Evolutionary conservation across 2,329 filamentous ascomycete genomes (phyloP).

Genomic region (Dichotomopilus funicola): DNA sequence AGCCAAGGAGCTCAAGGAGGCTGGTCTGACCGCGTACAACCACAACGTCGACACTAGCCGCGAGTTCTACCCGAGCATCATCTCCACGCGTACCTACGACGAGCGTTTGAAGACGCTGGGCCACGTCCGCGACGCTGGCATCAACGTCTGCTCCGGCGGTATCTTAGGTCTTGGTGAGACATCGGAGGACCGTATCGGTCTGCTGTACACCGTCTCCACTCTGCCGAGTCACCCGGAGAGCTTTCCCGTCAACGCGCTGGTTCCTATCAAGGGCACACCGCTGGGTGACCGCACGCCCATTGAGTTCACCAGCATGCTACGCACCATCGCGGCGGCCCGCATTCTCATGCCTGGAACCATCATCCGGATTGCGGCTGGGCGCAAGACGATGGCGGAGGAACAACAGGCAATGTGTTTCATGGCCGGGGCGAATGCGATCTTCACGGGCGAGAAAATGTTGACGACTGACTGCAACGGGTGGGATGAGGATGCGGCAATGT

Average conservation of each 20-base stretch:
- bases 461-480: slow-evolving; percentile 87
- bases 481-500: slow-evolving; percentile 82
- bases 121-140: slow-evolving; percentile 76
- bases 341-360: slow-evolving; percentile 80
- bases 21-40: slow-evolving; percentile 86
- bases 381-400: slow-evolving; percentile 79
- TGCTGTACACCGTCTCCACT: slow-evolving; percentile 76
- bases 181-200: slow-evolving; percentile 69
- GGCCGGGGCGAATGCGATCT: slow-evolving; percentile 89
- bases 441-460: slow-evolving; percentile 93
- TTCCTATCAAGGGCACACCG: slow-evolving; percentile 85
- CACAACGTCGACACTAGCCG: slow-evolving; percentile 89
- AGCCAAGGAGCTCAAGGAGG: slow-evolving; percentile 74
- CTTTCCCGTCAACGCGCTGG: slow-evolving; percentile 85
- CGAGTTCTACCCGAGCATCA: slow-evolving; percentile 81
- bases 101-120: slow-evolving; percentile 74
- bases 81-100: slow-evolving; percentile 80
- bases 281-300: slow-evolving; percentile 68
- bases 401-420: slow-evolving; percentile 86
- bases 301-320: slow-evolving; percentile 69
- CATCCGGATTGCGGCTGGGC: slow-evolving; percentile 76
- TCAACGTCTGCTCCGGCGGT: slow-evolving; percentile 85
- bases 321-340: slow-evolving; percentile 77
- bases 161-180: slow-evolving; percentile 82
- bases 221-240: slow-evolving; percentile 79